Evolutionary conservation across 805 yeast species (phyloP), one percentile per base, ranked within the genome.

Genomic region (Candida quercuum): DNA sequence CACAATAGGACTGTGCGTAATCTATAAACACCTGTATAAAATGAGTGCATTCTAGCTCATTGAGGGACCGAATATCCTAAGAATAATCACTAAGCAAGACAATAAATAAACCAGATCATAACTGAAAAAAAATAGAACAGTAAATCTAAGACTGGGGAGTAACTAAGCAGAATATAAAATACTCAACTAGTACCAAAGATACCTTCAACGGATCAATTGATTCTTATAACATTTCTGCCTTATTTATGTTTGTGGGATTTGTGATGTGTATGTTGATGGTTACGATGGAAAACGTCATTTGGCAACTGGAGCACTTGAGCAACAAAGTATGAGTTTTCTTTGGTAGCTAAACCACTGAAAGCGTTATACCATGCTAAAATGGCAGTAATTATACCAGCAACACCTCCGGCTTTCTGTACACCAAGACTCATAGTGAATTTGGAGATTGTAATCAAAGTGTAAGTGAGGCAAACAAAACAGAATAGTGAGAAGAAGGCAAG

Each of bases 341-440:
- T 64, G 42, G 72, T 82, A 22, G 86, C 77, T 25, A 76, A 56
- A 69, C 86, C 87, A 4, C 85, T 82, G 46, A 66, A 78, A 6
- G 86, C 86, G 52, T 80, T 79, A 52, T 78, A 80, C 80, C 81
- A 81, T 1, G 82, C 83, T 35, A 76, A 57, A 42, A 78, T 65
- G 0, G 85, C 71, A 23, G 79, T 72, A 8, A 80, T 62, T 16
- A 80, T 64, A 32, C 86, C 87, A n/a, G 74, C 33, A 15, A 76
- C 69, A 47, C 88, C 88, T 32, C 79, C 86, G 7, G 81, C 85
- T 39, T 53, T 64, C 2, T 61, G 59, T 38, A 66, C 60, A 19
- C 47, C 49, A 2, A 47, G 39, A 21, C 60, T 59, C n/a, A 59
- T 60, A 6, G 70, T 69, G 35, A 77, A 62, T 37, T 70, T 60